These are phyloP conservation scores for Axilococcus clingmanii DNA, from an alignment of 139 green algal genomes.

Conservation along the genomic window DNA sequence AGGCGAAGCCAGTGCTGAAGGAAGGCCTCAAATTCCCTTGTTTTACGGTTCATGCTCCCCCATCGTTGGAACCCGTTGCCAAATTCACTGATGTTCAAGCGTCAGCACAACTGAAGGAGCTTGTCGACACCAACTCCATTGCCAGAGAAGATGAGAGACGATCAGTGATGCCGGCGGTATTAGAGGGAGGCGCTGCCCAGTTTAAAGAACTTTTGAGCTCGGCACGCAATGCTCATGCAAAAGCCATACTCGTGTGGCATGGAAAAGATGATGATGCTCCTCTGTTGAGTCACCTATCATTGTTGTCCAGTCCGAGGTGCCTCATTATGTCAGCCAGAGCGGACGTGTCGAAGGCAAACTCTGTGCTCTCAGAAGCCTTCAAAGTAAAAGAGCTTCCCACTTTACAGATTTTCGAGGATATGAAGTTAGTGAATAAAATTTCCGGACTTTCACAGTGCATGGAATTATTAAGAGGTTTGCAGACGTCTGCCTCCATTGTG, in stretches of 20 bases:
- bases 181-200: too few species aligned
- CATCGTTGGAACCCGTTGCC: constrained; percentile 26
- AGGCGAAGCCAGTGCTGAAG: constrained; percentile 31
- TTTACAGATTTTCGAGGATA: constrained; percentile 34
- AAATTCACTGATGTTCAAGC: constrained; percentile 14
- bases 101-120: constrained; percentile 5
- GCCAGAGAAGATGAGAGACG: too few species aligned
- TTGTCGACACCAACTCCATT: too few species aligned
- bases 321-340: constrained; percentile 18
- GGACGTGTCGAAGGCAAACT: constrained; percentile 25
- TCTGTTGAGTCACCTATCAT: too few species aligned
- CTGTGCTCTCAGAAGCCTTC: constrained; percentile 31
- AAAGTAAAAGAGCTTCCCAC: constrained; percentile 26
- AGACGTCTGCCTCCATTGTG: too few species aligned
- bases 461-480: too few species aligned
- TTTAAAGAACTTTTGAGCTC: constrained; percentile 38
- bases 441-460: too few species aligned
- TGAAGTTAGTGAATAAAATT: constrained; percentile 29
- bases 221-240: not conserved
- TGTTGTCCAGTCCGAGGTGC: too few species aligned
- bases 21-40: constrained; percentile 44
- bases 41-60: constrained; percentile 43
- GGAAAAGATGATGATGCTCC: not conserved
- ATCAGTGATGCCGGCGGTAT: too few species aligned
- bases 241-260: constrained; percentile 40